Percentiles rank a stretch among this genome's conserved stretches.
These are phyloP conservation scores for Colletotrichum orchidophilum DNA, from an alignment of 2,329 filamentous ascomycete species.

Conservation along the genomic window DNA sequence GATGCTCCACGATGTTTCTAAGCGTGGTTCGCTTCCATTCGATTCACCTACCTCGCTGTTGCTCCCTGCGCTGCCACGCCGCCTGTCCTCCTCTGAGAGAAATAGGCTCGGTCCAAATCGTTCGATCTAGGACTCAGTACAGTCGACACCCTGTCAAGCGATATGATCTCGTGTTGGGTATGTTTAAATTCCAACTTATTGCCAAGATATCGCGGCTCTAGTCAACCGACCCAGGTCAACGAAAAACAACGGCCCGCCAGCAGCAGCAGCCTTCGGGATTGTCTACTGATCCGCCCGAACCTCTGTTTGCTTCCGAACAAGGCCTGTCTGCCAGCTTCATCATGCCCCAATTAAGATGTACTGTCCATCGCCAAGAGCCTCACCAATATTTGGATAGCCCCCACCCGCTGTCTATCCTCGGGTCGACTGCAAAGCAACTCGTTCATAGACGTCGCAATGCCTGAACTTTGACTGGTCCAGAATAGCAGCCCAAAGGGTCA, in stretches of 20 bases:
- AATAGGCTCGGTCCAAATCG: constrained; percentile 14
- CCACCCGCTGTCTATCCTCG: not conserved
- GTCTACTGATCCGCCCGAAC: not conserved
- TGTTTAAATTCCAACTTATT: not conserved
- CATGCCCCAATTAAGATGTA: not conserved
- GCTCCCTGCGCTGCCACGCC: not conserved
- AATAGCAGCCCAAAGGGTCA: not conserved
- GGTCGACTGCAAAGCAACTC: not conserved
- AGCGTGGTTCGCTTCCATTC: not conserved
- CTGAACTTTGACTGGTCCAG: constrained; percentile 1
- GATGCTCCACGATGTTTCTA: constrained; percentile 17
- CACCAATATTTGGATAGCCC: not conserved
- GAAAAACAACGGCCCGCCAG: not conserved
- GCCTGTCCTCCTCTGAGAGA: not conserved
- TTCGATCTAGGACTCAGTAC: constrained; percentile 10
- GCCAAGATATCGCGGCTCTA: not conserved
- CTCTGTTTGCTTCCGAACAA: not conserved
- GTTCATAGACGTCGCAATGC: constrained; percentile 9
- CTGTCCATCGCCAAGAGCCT: not conserved
- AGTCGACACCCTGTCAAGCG: constrained; percentile 11
- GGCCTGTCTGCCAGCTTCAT: not conserved
- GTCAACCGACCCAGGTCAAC: not conserved
- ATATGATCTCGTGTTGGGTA: constrained; percentile 18
- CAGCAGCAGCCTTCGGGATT: not conserved
- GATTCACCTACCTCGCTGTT: not conserved